phyloP scores from a whole-genome alignment of 257 asterid species.

The Haberlea rhodopensis region DNA sequence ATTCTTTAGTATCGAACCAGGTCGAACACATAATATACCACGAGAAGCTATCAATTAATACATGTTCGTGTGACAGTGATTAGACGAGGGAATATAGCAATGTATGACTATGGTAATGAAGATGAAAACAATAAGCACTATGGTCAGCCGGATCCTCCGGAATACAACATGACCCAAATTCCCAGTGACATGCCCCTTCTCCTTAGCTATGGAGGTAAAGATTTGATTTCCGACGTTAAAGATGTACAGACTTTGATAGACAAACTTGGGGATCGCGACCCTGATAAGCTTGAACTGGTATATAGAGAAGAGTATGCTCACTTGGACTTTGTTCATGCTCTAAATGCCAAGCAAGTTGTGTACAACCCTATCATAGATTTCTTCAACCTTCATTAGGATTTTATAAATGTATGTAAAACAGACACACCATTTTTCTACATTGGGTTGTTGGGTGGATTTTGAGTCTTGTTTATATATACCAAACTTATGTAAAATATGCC shows the following conservation, averaged over 20 bases:
- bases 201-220: conserved; percentile 57
- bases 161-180: conserved; percentile 41
- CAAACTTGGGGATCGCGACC: conserved; percentile 34
- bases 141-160: conserved; percentile 53
- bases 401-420: background rate
- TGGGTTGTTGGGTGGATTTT: background rate
- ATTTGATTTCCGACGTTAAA: conserved; percentile 42
- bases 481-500: background rate
- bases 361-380: conserved; percentile 50
- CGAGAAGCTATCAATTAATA: too few species aligned
- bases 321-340: conserved; percentile 44
- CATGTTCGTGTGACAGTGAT: conserved; percentile 44
- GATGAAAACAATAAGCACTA: conserved; percentile 39
- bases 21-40: background rate
- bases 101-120: conserved; percentile 47
- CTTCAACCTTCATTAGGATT: conserved; percentile 29
- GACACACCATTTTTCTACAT: background rate
- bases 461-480: background rate
- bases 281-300: conserved; percentile 43
- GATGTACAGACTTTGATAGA: conserved; percentile 54
- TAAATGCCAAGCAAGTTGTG: conserved; percentile 50
- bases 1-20: background rate
- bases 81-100: conserved; percentile 42
- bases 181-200: conserved; percentile 47
- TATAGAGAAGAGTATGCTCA: conserved; percentile 53